These are phyloP conservation scores for Termitomyces sp. DNA, from an alignment of 768 basidiomycete genomes.

Conservation along the genomic window DNA sequence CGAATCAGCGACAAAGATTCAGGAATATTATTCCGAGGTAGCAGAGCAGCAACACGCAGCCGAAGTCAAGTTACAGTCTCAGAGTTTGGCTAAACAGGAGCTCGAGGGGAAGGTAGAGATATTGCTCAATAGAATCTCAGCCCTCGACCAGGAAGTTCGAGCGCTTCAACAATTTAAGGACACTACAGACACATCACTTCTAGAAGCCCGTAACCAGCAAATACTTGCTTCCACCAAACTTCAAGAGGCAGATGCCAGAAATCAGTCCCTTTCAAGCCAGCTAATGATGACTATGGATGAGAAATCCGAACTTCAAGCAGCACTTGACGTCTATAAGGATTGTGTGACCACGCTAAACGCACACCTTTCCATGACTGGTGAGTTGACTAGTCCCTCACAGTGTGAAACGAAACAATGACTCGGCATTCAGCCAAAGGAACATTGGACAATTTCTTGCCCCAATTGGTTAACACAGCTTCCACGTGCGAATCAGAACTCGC, in stretches of 20 bases:
- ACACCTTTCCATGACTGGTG: not conserved
- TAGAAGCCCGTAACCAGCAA: not conserved
- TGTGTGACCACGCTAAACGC: slow-evolving; percentile 3
- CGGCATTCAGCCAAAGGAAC: not conserved
- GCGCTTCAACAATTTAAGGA: slow-evolving; percentile 1
- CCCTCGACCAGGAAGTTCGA: not conserved
- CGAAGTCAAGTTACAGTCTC: slow-evolving; percentile 2
- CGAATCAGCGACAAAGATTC: slow-evolving; percentile 2
- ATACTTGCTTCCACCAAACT: not conserved
- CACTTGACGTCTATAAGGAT: not conserved
- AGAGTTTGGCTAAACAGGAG: not conserved
- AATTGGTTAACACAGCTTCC: not conserved
- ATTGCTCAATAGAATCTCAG: not conserved
- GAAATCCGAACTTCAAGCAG: not conserved
- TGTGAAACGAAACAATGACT: not conserved
- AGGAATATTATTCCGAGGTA: not conserved
- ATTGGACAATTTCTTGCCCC: not conserved
- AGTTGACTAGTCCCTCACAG: slow-evolving; percentile 1
- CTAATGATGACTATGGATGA: slow-evolving; percentile 4
- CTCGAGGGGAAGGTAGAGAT: slow-evolving; percentile 3
- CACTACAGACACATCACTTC: not conserved
- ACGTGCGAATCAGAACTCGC: slow-evolving; percentile 3
- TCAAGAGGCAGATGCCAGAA: slow-evolving; percentile 1
- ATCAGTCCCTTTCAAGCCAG: slow-evolving; percentile 5
- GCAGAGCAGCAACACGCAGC: not conserved